These are phyloP conservation scores for Funneliformis mosseae DNA, from an alignment of 192 early-diverging fungal species.

Conservation along the genomic window DNA sequence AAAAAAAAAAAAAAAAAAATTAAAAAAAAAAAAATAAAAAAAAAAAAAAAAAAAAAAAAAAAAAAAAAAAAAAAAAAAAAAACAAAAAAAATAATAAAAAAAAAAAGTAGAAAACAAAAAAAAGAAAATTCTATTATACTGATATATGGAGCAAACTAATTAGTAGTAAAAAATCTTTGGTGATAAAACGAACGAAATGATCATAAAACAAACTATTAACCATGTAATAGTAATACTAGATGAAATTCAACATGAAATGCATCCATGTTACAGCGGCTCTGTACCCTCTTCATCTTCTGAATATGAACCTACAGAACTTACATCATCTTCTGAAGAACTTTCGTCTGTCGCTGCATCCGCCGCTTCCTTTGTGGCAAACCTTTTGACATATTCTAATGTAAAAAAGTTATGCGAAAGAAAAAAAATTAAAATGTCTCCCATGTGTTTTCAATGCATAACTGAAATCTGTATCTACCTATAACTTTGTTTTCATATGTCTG, in stretches of 20 bases:
- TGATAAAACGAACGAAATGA: neutral
- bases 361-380: conserved; percentile 85
- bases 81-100: too few species aligned
- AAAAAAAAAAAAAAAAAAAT: too few species aligned
- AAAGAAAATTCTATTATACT: too few species aligned
- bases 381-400: conserved; percentile 72
- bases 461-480: conserved; percentile 62
- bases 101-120: too few species aligned
- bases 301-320: conserved; percentile 81
- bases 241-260: too few species aligned
- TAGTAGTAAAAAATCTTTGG: neutral
- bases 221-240: too few species aligned
- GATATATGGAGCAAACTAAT: neutral
- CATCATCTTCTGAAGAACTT: conserved; percentile 65
- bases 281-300: conserved; percentile 81
- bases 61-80: too few species aligned
- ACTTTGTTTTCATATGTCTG: conserved; percentile 90
- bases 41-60: too few species aligned
- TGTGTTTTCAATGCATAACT: too few species aligned
- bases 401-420: too few species aligned
- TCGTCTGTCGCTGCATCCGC: conserved; percentile 77
- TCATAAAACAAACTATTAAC: neutral
- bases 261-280: conserved; percentile 65
- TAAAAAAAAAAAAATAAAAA: too few species aligned
- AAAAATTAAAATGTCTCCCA: too few species aligned